Evolutionary conservation across 768 basidiomycete species (phyloP).

Genomic region (Mrakia frigida): DNA sequence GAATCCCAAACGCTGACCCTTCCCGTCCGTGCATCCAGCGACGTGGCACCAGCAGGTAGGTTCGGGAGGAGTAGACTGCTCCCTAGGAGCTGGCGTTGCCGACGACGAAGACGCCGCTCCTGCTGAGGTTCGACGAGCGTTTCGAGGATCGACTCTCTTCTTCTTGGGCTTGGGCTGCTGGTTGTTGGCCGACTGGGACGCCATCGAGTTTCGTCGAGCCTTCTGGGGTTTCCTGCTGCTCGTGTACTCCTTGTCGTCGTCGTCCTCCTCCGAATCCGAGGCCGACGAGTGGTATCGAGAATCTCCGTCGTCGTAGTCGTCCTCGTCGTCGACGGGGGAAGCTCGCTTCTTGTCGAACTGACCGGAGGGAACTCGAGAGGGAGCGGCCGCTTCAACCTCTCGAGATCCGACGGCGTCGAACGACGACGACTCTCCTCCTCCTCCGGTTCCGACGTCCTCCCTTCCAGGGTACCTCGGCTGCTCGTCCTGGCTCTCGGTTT

Average conservation of each 20-base stretch:
- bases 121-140: not conserved
- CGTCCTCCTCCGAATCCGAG: conserved; percentile 12
- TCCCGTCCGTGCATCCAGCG: not conserved
- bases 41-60: not conserved
- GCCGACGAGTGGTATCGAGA: conserved; percentile 13
- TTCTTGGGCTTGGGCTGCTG: not conserved
- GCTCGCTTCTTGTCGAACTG: conserved; percentile 9
- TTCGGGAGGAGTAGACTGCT: not conserved
- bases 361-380: not conserved
- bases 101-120: not conserved
- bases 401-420: not conserved
- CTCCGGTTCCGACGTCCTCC: not conserved
- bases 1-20: not conserved
- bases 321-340: not conserved
- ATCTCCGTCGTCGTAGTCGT: not conserved
- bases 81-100: not conserved
- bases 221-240: not conserved
- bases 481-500: not conserved
- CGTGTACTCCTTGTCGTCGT: not conserved
- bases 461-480: not conserved
- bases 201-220: not conserved
- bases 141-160: not conserved
- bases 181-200: not conserved
- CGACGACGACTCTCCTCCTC: not conserved
- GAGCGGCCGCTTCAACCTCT: not conserved